Base-by-base conservation (phyloP, 345 rosid genomes). In the Capsella bursapastoris region DNA sequence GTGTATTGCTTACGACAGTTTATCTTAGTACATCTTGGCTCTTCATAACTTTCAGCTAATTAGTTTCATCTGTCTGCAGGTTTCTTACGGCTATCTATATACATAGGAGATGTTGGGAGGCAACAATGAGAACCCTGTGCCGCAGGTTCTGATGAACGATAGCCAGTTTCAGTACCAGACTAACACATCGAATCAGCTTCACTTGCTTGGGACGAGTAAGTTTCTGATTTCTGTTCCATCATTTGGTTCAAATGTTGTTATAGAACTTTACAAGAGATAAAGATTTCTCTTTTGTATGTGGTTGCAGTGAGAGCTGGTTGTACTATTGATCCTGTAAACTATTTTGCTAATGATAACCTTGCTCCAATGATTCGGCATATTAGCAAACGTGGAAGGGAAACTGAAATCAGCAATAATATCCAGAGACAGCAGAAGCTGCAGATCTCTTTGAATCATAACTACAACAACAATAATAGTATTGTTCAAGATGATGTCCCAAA, bases 141-240 rank as follows among this genome's bases (percentile, higher is more conserved):
- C 81, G 53, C 94, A 89, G 27, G 83, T 72, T 71, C 71, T 79
- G 40, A 44, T 85, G 71, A 87, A 85, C 47, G 87, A 87, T 65
- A 83, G 80, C 70, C 85, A 50, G 65, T 82, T 86, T 53, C 89
- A 80, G 34, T 87, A 87, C 79, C 98, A 88, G 78, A 32, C 85
- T 4, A 87, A 84, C 65, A 51, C 80, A 75, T 72, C 96, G 53
- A 88, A 85, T 81, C 94, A 88, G 76, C 88, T 87, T 66, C 92
- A 88, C 75, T 78, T 90, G 74, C 84, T 90, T 53, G 88, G 86
- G 71, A 88, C 77, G 51, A 73, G 97, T 88, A 73, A 87, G 89
- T 64, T 57, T 74, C 51, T 64, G 49, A 28, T 12, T 40, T 57
- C 40, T 32, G 50, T 43, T 13, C 1, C 1, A 28, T 75, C 37